Percentiles rank a stretch among this genome's conserved stretches.
These are phyloP conservation scores for Boehmeria nivea DNA, from an alignment of 306 rosid species.

Conservation along the genomic window DNA sequence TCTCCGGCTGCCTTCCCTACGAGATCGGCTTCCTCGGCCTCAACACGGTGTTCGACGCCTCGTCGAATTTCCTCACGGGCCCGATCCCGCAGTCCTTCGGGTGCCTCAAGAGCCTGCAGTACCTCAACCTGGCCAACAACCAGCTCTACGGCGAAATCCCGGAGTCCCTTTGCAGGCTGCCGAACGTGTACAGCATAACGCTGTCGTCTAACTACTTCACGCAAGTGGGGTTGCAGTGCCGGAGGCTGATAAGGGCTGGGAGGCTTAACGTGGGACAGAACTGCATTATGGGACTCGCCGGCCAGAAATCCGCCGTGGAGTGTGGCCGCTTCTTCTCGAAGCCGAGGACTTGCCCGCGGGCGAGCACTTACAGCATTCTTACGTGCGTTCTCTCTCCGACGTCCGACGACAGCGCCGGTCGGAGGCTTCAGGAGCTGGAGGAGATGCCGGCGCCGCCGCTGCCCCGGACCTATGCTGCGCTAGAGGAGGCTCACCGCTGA, in stretches of 20 bases:
- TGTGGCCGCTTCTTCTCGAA: conserved; percentile 24
- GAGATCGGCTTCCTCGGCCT: conserved; percentile 28
- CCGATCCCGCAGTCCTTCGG: conserved; percentile 39
- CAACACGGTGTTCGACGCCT: conserved; percentile 30
- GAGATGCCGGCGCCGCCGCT: conserved; percentile 22
- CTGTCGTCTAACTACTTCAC: conserved; percentile 28
- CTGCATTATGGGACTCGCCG: conserved; percentile 32
- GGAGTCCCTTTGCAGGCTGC: conserved; percentile 28
- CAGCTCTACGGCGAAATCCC: conserved; percentile 32
- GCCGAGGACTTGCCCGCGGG: conserved; percentile 19
- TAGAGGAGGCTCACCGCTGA: conserved; percentile 17
- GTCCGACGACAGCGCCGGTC: background rate
- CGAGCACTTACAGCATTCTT: conserved; percentile 17
- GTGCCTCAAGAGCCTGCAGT: conserved; percentile 18
- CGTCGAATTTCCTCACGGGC: conserved; percentile 22
- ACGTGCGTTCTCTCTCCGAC: conserved; percentile 18
- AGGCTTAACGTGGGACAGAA: conserved; percentile 30
- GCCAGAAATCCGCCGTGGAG: conserved; percentile 21
- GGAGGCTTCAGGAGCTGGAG: conserved; percentile 22
- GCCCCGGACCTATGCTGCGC: conserved; percentile 25
- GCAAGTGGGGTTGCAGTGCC: conserved; percentile 26
- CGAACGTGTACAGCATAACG: conserved; percentile 21
- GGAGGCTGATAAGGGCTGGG: conserved; percentile 23
- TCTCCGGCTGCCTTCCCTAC: conserved; percentile 33
- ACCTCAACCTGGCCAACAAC: conserved; percentile 30